Evolutionary conservation across 2,329 filamentous ascomycete genomes (phyloP).

Genomic region (Waltergamsia citrina): DNA sequence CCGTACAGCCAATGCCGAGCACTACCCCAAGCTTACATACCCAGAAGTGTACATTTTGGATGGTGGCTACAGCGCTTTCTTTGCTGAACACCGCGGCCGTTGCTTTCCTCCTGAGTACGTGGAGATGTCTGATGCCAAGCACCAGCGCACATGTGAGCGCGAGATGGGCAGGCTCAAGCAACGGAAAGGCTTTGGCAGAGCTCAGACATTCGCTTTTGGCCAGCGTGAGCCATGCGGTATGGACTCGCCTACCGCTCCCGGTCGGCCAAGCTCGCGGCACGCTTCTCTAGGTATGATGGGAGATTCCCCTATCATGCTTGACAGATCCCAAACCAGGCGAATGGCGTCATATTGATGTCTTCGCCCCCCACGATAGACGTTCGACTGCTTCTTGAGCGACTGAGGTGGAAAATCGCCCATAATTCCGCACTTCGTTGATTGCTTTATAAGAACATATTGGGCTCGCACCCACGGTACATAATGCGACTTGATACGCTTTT

Average conservation of each 20-base stretch:
- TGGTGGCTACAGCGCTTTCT: constrained; percentile 93
- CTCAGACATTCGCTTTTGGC: constrained; percentile 93
- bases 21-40: constrained; percentile 84
- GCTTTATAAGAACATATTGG: background rate
- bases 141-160: constrained; percentile 86
- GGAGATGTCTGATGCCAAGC: constrained; percentile 88
- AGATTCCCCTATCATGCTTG: constrained; percentile 32
- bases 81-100: constrained; percentile 63
- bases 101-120: constrained; percentile 96
- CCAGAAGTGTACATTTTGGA: constrained; percentile 96
- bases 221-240: constrained; percentile 50
- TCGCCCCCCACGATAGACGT: background rate
- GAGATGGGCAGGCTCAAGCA: constrained; percentile 91
- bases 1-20: constrained; percentile 73
- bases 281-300: constrained; percentile 34
- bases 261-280: constrained; percentile 28
- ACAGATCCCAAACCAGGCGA: constrained; percentile 46
- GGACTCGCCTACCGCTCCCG: constrained; percentile 49
- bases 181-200: constrained; percentile 74
- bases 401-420: too few relatives aligned
- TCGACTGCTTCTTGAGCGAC: too few relatives aligned
- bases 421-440: background rate
- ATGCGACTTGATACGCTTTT: background rate
- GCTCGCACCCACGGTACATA: background rate
- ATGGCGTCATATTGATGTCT: constrained; percentile 52